phyloP scores from a whole-genome alignment of 495 filamentous ascomycete species.

The Aspergillus bertholletiae region DNA sequence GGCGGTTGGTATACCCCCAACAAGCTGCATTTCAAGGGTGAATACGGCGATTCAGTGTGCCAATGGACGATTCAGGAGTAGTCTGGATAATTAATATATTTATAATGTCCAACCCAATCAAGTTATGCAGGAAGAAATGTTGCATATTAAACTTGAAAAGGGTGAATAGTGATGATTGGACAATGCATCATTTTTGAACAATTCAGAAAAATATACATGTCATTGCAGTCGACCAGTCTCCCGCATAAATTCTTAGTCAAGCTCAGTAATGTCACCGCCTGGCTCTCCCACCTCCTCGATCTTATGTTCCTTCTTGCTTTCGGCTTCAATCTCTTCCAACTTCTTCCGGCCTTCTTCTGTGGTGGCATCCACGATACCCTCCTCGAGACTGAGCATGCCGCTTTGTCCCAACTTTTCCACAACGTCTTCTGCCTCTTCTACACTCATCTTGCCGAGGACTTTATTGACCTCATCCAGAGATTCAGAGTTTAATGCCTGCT shows the following conservation, averaged over 20 bases:
- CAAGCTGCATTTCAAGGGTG: no score
- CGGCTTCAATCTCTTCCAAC: conserved; percentile 74
- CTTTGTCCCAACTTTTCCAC: conserved; percentile 82
- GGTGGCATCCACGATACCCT: conserved; percentile 91
- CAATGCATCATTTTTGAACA: not conserved
- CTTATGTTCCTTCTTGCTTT: conserved; percentile 31
- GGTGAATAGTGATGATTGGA: not conserved
- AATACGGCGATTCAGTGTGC: not conserved
- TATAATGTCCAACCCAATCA: not conserved
- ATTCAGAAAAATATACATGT: conserved; percentile 6
- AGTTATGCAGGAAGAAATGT: not conserved
- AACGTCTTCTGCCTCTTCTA: conserved; percentile 87
- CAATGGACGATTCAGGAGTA: not conserved
- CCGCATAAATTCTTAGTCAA: conserved; percentile 34
- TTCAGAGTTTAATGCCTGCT: conserved; percentile 77
- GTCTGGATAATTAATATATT: not conserved
- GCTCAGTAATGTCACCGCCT: conserved; percentile 37
- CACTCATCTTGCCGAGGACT: conserved; percentile 88
- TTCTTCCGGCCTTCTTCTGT: conserved; percentile 83
- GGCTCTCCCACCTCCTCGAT: conserved; percentile 37
- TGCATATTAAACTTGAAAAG: not conserved
- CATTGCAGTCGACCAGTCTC: not conserved
- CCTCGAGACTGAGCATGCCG: conserved; percentile 87
- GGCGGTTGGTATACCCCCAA: not conserved
- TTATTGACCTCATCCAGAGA: conserved; percentile 92